Base-by-base conservation (phyloP, 1,139 yeast genomes). In the Yamadazyma mexicana region DNA sequence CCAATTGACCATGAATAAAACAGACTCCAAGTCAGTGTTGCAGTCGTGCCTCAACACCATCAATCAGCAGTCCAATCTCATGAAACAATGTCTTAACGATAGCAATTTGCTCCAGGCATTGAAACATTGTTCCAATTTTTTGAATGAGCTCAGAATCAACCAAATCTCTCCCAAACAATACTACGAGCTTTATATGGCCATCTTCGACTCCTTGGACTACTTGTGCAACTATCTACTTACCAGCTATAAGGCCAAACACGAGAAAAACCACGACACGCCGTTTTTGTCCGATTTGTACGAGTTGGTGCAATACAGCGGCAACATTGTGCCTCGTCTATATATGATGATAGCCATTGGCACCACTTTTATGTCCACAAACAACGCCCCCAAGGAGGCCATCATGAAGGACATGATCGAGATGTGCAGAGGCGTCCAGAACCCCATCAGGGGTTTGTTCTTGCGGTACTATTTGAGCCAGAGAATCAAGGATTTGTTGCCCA, bases 361-460 rank as follows among this genome's bases (percentile, higher is more conserved):
- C 1, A 87, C 89, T 2, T 89, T 85, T 62, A 82, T 91, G 83
- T 68, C 84, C 5, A 73, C 84, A 6, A 77, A 82, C 4, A 89
- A 82, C 42, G 83, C 96, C 0, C 96, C 97, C 0, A 75, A 79
- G 20, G 79, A 80, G 57, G 98, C 91, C 51, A 84, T 94, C 42
- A 79, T 92, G 81, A 87, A 86, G 58, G 98, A 92, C 58, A 84
- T 94, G 95, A 83, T 92, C 59, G 98, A 94, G 61, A 92, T 92
- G 98, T 85, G 96, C 49, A 77, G 95, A 32, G 98, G 98, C n/a
- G 96, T 91, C 2, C 98, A 92, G 62, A 94, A 88, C 57, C 98
- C 98, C 0, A 79, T 88, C 26, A 69, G 92, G 45, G 98, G 98
- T 1, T 67, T 92, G 45, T 92, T 92, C 59, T 67, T 94, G 54